Evolutionary conservation across 1,284 basidiomycete species (phyloP).

Genomic region (Malassezia restricta): DNA sequence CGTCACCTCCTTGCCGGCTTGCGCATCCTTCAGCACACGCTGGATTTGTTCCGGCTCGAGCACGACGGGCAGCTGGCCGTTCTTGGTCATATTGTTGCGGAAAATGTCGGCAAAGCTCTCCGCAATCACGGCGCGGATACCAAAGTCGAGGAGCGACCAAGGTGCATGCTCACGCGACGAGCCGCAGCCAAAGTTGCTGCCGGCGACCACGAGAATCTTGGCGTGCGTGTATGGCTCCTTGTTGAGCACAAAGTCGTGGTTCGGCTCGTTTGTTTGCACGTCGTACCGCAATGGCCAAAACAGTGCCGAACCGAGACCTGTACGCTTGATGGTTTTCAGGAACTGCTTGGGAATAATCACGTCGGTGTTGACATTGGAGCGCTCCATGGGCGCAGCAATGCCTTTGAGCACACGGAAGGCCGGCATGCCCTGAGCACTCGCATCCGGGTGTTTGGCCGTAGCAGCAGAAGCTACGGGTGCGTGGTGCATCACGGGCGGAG

Average conservation of each 20-base stretch:
- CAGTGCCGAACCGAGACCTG: slow-evolving; percentile 38
- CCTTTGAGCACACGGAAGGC: slow-evolving; percentile 38
- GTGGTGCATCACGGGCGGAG: not conserved
- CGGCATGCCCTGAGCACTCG: slow-evolving; percentile 27
- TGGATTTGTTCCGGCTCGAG: slow-evolving; percentile 28
- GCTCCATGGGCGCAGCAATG: slow-evolving; percentile 39
- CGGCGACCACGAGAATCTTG: slow-evolving; percentile 37
- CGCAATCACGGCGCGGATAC: slow-evolving; percentile 39
- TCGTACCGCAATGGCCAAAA: slow-evolving; percentile 42
- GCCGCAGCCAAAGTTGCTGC: slow-evolving; percentile 43
- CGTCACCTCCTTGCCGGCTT: slow-evolving; percentile 31
- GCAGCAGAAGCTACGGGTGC: not conserved
- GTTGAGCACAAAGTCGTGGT: slow-evolving; percentile 37
- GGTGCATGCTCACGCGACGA: slow-evolving; percentile 41
- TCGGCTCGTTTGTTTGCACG: slow-evolving; percentile 31
- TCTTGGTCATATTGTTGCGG: slow-evolving; percentile 41
- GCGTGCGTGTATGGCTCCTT: slow-evolving; percentile 26
- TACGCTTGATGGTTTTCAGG: slow-evolving; percentile 45
- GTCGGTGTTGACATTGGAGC: slow-evolving; percentile 43
- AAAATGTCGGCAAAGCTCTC: slow-evolving; percentile 39
- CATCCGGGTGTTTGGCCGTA: not conserved
- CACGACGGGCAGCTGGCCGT: slow-evolving; percentile 34
- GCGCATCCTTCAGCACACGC: slow-evolving; percentile 28
- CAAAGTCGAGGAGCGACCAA: slow-evolving; percentile 43
- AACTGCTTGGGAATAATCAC: slow-evolving; percentile 45